Evolutionary conservation across 208 protist species (phyloP).

Genomic region (Leishmania amazonensis): DNA sequence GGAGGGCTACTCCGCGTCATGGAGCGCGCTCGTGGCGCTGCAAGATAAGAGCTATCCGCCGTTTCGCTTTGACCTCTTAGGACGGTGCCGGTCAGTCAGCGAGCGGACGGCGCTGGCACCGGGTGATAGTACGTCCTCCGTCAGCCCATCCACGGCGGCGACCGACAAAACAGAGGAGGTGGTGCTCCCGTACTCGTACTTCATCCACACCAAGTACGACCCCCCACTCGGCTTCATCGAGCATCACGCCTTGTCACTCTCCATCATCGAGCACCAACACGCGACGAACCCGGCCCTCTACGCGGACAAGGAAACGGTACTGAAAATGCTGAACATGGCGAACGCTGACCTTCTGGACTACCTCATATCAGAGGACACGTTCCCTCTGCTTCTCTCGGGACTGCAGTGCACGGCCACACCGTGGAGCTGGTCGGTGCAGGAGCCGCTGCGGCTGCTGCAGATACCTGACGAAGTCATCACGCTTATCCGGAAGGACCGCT

Average conservation of each 20-base stretch:
- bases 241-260: conserved; percentile 70
- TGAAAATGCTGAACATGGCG: conserved; percentile 51
- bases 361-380: conserved; percentile 47
- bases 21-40: conserved; percentile 72
- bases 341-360: conserved; percentile 64
- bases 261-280: conserved; percentile 68
- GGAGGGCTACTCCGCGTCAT: conserved; percentile 72
- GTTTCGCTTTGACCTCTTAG: conserved; percentile 54
- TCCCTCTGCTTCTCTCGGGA: conserved; percentile 40
- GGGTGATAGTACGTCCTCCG: conserved; percentile 15
- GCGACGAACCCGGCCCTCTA: conserved; percentile 46
- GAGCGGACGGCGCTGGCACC: conserved; percentile 2
- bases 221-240: conserved; percentile 79
- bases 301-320: conserved; percentile 39
- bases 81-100: conserved; percentile 32
- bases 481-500: conserved; percentile 54
- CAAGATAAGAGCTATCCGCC: conserved; percentile 75
- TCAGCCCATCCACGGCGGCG: neutral
- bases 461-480: conserved; percentile 46
- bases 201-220: conserved; percentile 66
- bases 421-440: conserved; percentile 29
- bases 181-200: conserved; percentile 64
- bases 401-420: conserved; percentile 8
- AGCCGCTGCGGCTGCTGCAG: conserved; percentile 43
- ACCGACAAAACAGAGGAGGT: conserved; percentile 9